Conservation (phyloP, 441 rosid genomes). For the Raphanus hybrid region DNA sequence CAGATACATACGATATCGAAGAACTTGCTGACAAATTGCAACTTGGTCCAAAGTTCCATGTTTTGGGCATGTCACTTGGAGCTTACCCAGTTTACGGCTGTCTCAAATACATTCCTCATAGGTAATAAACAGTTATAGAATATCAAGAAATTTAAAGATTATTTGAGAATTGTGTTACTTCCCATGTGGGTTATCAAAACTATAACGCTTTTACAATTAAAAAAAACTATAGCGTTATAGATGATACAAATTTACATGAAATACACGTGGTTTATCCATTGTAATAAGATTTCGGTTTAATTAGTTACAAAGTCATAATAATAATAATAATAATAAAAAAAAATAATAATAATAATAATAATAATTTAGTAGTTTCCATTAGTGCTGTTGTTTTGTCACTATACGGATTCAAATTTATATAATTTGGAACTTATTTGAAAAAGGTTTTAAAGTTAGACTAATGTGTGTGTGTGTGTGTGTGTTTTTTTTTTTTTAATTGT, state of each 20-base stretch:
- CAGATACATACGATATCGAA: constrained; percentile 78
- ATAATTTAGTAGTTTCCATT: background rate
- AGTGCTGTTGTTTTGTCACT: background rate
- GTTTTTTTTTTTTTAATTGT: too few species aligned
- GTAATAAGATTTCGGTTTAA: background rate
- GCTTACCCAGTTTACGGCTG: constrained; percentile 81
- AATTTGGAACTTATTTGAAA: background rate
- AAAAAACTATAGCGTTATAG: background rate
- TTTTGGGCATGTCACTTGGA: constrained; percentile 90
- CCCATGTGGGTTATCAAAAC: background rate
- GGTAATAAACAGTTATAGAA: constrained; percentile 47
- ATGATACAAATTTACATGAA: background rate
- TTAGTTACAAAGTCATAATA: background rate
- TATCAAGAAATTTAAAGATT: background rate
- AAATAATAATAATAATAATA: too few species aligned
- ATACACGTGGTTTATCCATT: background rate
- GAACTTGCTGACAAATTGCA: constrained; percentile 85
- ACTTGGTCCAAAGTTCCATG: constrained; percentile 73
- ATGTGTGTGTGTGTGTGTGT: background rate
- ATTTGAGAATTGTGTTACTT: background rate
- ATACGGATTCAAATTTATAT: background rate
- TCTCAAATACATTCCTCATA: constrained; percentile 80
- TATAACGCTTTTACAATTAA: background rate
- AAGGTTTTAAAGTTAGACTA: background rate
- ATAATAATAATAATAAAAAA: too few species aligned